These are phyloP conservation scores for Rhodomyrtus tomentosa DNA, from an alignment of 345 rosid genomes.

Conservation along the genomic window DNA sequence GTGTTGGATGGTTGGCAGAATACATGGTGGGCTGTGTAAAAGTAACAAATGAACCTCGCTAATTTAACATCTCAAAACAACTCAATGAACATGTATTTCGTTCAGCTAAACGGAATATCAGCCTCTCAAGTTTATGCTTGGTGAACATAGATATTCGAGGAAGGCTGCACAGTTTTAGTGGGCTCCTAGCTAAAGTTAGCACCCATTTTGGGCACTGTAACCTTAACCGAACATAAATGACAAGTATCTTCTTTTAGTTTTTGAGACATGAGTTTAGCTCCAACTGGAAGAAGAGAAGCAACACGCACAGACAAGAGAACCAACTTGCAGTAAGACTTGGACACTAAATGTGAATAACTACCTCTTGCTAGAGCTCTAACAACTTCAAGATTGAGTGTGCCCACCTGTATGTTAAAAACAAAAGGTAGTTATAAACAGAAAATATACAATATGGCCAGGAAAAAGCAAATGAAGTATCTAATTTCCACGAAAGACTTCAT, in stretches of 20 bases:
- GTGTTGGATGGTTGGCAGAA: no score
- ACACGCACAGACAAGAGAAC: not conserved
- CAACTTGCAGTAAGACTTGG: not conserved
- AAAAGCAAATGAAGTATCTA: not conserved
- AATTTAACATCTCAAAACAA: not conserved
- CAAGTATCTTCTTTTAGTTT: not conserved
- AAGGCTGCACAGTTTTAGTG: not conserved
- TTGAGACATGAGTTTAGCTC: not conserved
- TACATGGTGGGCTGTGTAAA: not conserved
- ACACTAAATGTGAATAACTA: conserved; percentile 1
- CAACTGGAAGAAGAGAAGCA: not conserved
- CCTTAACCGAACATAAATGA: not conserved
- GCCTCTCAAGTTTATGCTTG: not conserved
- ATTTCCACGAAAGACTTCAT: not conserved
- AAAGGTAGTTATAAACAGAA: not conserved
- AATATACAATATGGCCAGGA: not conserved
- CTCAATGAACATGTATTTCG: not conserved
- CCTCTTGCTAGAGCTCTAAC: conserved; percentile 93
- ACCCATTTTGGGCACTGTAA: not conserved
- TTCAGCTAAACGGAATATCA: not conserved
- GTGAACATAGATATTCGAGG: not conserved
- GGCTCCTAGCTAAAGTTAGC: not conserved
- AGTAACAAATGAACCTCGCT: not conserved
- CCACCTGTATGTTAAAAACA: conserved; percentile 38
- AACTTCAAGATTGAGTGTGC: conserved; percentile 77